A percentile compares a stretch with the other conserved stretches of the same genome.
phyloP scores from a whole-genome alignment of 129 eudicot genomes.

The Calendula officinalis region DNA sequence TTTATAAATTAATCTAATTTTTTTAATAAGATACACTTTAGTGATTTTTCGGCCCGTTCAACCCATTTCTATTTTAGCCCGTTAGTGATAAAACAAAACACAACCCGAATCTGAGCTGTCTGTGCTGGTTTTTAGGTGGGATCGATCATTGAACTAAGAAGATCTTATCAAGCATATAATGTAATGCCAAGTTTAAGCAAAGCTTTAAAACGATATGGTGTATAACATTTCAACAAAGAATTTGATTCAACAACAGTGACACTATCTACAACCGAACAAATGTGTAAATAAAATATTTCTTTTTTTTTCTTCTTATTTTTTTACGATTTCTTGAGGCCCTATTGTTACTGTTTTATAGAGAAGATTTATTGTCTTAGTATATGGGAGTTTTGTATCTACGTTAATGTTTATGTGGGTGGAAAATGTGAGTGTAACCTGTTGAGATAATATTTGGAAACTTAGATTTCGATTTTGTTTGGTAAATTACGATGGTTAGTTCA shows the following conservation, averaged over 20 bases:
- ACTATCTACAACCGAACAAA: neutral
- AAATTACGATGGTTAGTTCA: neutral
- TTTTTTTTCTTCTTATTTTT: neutral
- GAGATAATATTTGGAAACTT: neutral
- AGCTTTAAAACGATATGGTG: slow-evolving; percentile 80
- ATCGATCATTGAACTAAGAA: slow-evolving; percentile 87
- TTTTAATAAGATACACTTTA: neutral
- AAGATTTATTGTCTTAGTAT: slow-evolving; percentile 3
- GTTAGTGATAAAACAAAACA: neutral
- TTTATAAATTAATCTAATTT: neutral
- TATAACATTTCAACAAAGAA: slow-evolving; percentile 21
- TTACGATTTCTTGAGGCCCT: neutral
- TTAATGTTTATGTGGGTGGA: neutral
- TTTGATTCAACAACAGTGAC: neutral
- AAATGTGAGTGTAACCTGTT: slow-evolving; percentile 7
- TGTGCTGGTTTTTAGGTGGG: slow-evolving; percentile 63
- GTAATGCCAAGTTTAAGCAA: slow-evolving; percentile 94
- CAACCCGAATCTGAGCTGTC: neutral
- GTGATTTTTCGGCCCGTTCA: neutral
- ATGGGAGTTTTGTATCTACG: neutral
- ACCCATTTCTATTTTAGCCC: neutral
- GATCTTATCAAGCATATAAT: slow-evolving; percentile 97
- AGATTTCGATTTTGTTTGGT: neutral
- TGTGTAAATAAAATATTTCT: neutral
- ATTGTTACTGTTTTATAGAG: neutral